Base-by-base conservation (phyloP, 148 eudicot genomes). In the Rheum nobile region DNA sequence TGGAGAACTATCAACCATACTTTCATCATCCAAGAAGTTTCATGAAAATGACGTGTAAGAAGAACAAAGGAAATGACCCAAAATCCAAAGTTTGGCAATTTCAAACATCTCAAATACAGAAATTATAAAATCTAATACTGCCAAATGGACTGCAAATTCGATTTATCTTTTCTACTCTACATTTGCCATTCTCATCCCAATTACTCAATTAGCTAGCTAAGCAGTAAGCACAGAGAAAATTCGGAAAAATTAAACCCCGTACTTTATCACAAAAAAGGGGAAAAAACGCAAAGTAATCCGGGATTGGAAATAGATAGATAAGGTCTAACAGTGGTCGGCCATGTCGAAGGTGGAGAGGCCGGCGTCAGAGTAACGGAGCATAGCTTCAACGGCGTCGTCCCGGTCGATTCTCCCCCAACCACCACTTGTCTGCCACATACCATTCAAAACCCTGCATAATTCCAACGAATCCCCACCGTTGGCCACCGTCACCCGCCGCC, bases 361-460 rank as follows among this genome's bases (percentile, higher is more conserved):
- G 50, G 86, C 84, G 44, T 95, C 98, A 69, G 93, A 81, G 52
- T 95, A 86, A 0, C 86, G 80, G 8, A 95, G 89, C 98, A 95
- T 95, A 77, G 97, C 96, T 16, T 88, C 88, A 59, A 95, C 93
- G 75, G 98, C 98, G 79, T 82, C 85, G 77, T 87, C 77, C 34
- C 93, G 85, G 73, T 95, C 96, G 28, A 95, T 91, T 61, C 88
- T 75, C 21, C 98, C 98, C 98, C 98, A 95, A 5, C 97, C 96
- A 19, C 98, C 98, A 74, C 98, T 95, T 2, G 96, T 91, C 78
- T 95, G 98, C 98, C 98, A 95, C 97, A 91, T 90, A 17, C 97
- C 98, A 43, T 94, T 94, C 75, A 94, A 78, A 4, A 94, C 93
- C 76, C 98, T 82, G 42, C 88, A 89, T 44, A 91, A 85, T 8